A percentile compares a stretch with the other conserved stretches of the same genome.
Evolutionary conservation across 106 monocot species (phyloP).

Genomic region (Phalaenopsis equestris): DNA sequence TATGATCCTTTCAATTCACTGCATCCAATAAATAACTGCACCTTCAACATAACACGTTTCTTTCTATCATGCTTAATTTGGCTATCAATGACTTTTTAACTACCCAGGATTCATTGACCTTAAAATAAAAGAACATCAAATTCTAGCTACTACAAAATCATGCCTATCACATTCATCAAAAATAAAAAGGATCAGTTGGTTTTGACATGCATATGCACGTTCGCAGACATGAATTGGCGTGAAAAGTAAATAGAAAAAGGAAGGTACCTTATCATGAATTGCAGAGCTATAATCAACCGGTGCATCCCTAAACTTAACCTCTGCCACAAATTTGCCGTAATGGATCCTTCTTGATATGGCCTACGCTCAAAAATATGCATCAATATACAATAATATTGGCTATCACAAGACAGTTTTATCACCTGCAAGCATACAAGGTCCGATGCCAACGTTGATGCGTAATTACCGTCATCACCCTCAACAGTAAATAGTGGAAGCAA

Average conservation of each 20-base stretch:
- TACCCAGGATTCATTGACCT: too few relatives aligned
- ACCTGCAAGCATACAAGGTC: constrained; percentile 90
- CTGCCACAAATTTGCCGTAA: constrained; percentile 82
- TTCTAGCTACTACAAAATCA: too few relatives aligned
- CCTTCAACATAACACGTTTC: too few relatives aligned
- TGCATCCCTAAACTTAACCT: constrained; percentile 80
- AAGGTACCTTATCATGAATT: constrained; percentile 53
- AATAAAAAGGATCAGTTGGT: too few relatives aligned
- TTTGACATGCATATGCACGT: background rate
- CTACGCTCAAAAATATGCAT: constrained; percentile 19
- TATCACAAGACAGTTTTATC: constrained; percentile 4
- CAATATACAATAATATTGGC: background rate
- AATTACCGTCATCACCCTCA: constrained; percentile 88
- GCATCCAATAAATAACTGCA: too few relatives aligned
- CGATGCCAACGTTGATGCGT: constrained; percentile 50
- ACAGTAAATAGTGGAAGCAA: constrained; percentile 60
- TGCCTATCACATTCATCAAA: too few relatives aligned
- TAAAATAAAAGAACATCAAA: too few relatives aligned
- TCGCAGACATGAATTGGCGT: background rate
- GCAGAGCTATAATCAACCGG: constrained; percentile 60
- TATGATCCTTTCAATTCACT: too few relatives aligned
- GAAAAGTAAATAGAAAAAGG: background rate
- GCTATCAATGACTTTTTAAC: too few relatives aligned
- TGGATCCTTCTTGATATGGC: constrained; percentile 89
- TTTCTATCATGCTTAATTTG: too few relatives aligned